Base-by-base conservation (phyloP, 331 rosid genomes). In the Quercus lobata region DNA sequence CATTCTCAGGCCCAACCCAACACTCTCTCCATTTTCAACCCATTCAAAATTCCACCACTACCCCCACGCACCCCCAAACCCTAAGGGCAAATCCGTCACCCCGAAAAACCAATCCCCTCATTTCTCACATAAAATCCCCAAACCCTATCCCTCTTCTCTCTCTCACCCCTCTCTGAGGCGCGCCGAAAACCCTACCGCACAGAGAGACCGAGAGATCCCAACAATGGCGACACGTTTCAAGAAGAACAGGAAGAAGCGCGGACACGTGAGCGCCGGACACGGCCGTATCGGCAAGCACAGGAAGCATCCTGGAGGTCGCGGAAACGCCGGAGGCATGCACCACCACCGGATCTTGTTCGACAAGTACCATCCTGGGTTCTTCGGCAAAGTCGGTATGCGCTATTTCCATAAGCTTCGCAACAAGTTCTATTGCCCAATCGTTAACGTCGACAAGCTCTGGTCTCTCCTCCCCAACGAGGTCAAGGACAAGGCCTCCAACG, bases 261-360 rank as follows among this genome's bases (percentile, higher is more conserved):
- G 97, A 3, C 97, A 93, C 77, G 97, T 93, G 5, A 93, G 97
- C 46, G 97, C 97, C 22, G 97, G 97, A 0, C 97, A 93, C 52
- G 97, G 97, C 2, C 90, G 97, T 5, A 87, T 93, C 49, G 97
- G 97, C 1, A 93, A 93, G 58, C 97, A 93, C 89, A 82, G 97
- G 2, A 93, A 91, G 92, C 97, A 93, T 52, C 97, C 97, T 1
- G 94, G 97, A 0, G 97, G 97, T n/a, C 90, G 97, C 0, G 97
- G 97, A 35, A 93, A 93, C 76, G 97, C 97, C 60, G 97, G 97
- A 55, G 97, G 97, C 19, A 90, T 93, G 97, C 97, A 93, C 89
- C 97, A 93, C 85, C 97, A 93, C 84, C 89, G 97, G 1, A 93
- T 93, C 83, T 92, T 93, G 1, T 93, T 93, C 92, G 97, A 93